Evolutionary conservation across 108 stramenopile species (phyloP), one percentile per base, ranked within the genome.

Genomic region (Cyclotella kingstonii): DNA sequence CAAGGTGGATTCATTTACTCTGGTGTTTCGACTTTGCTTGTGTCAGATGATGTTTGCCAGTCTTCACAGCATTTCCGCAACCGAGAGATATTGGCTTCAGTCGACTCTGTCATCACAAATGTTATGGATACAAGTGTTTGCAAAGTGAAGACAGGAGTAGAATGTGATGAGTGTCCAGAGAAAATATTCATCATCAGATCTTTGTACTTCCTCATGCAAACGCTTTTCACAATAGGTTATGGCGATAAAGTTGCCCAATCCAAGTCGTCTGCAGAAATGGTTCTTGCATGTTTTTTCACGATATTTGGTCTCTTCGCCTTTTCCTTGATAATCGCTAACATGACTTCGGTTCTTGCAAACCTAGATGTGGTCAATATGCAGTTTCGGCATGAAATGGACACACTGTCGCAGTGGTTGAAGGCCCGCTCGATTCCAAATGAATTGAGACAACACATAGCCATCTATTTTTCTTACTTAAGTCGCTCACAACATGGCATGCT

Each of bases 311-410:
- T 69, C 47, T 64, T 82, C 39, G 68, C 47, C 6, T 79, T 79
- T 55, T 74, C 63, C 21, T 33, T 82, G 27, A 74, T 75, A 7
- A 82, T 82, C 36, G 78, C 81, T 39, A 80, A 77, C 65, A 82
- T 82, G 78, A 82, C 78, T 10, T 79, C 78, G 12, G 78, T 79
- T n/a, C 60, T 82, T 12, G 59, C 78, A 18, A 82, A 82, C 52
- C 40, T 77, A 12, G 78, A 82, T 45, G 81, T 82, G 22, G 66
- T 80, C 12, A 57, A 60, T 29, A 77, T 68, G 78, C 58, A 70
- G 21, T 76, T 73, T 57, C 61, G 70, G 33, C 73, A 78, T 44
- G 81, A 82, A 67, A 79, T 79, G 74, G 78, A 72, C 40, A 46
- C 57, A 2, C 40, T 82, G 45, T 33, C 58, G 12, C 52, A 34